Evolutionary conservation across 2,329 filamentous ascomycete genomes (phyloP).

Genomic region (Calonectria pauciramosa): DNA sequence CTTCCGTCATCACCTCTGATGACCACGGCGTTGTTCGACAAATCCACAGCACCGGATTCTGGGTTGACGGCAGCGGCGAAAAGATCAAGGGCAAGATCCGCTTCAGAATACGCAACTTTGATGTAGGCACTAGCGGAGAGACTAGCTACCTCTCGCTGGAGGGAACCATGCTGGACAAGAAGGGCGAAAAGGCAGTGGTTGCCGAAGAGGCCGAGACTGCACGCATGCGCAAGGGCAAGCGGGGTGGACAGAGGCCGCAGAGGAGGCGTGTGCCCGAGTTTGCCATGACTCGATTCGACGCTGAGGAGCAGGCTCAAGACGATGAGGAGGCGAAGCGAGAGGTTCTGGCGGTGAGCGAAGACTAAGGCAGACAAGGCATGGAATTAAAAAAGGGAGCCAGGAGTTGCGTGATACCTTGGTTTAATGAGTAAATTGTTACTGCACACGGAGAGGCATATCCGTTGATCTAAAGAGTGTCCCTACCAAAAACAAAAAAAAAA

Average conservation of each 20-base stretch:
- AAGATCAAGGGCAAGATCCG: conserved; percentile 78
- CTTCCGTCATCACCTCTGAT: conserved; percentile 56
- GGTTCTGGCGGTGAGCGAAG: conserved; percentile 42
- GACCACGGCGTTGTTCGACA: conserved; percentile 67
- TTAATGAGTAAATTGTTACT: conserved; percentile 43
- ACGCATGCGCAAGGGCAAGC: conserved; percentile 52
- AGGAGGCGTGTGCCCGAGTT: conserved; percentile 64
- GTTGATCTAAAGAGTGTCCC: conserved; percentile 31
- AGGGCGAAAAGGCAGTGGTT: conserved; percentile 72
- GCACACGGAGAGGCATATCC: conserved; percentile 33
- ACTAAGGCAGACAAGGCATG: conserved; percentile 35
- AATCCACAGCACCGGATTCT: conserved; percentile 76
- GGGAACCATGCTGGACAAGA: conserved; percentile 83
- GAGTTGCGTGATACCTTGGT: conserved; percentile 49
- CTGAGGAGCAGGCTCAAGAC: conserved; percentile 54
- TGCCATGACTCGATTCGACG: conserved; percentile 68
- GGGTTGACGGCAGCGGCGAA: conserved; percentile 78
- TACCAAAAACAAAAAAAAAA: conserved; percentile 10
- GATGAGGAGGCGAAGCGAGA: conserved; percentile 41
- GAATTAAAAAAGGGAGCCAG: conserved; percentile 41
- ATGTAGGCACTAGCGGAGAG: conserved; percentile 80
- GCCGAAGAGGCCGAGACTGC: conserved; percentile 60
- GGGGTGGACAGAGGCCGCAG: conserved; percentile 45
- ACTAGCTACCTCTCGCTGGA: conserved; percentile 88
- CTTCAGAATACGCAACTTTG: conserved; percentile 88